phyloP scores from a whole-genome alignment of 768 basidiomycete species.

The Tephrocybe sp. region DNA sequence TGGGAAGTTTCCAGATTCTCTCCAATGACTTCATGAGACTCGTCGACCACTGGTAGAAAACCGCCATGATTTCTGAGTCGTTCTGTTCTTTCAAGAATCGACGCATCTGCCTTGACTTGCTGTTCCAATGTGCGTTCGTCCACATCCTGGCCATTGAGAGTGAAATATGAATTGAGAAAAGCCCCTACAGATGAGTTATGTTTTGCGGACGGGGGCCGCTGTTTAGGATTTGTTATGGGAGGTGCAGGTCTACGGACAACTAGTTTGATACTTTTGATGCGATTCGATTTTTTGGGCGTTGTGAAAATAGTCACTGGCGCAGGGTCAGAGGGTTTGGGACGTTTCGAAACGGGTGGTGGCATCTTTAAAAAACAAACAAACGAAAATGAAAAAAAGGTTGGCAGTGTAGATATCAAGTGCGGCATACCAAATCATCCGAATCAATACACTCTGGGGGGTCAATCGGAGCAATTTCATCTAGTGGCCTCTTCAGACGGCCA shows the following conservation, averaged over 20 bases:
- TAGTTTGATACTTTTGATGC: conserved; percentile 65
- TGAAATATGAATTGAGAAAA: conserved; percentile 63
- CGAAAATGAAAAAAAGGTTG: not conserved
- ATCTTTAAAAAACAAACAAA: not conserved
- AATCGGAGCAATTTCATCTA: not conserved
- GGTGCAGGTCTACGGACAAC: conserved; percentile 66
- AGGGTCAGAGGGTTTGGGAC: not conserved
- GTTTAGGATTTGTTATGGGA: conserved; percentile 60
- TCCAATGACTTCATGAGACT: conserved; percentile 27
- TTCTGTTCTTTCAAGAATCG: conserved; percentile 31
- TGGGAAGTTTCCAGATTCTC: conserved; percentile 22
- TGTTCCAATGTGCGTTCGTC: conserved; percentile 28
- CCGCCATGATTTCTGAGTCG: conserved; percentile 34
- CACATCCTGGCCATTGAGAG: conserved; percentile 48
- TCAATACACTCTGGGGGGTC: not conserved
- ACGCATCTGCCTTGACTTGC: conserved; percentile 28
- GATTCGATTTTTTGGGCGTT: conserved; percentile 25
- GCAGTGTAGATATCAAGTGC: not conserved
- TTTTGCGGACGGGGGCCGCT: conserved; percentile 54
- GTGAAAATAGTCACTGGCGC: conserved; percentile 10
- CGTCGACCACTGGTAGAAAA: conserved; percentile 37
- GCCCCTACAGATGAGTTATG: conserved; percentile 52
- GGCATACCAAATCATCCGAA: not conserved
- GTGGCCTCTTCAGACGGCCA: conserved; percentile 14
- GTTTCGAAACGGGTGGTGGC: conserved; percentile 6